A percentile compares a stretch with the other conserved stretches of the same genome.
Conservation (phyloP, 208 protist species). For the Crithidia thermophila region DNA sequence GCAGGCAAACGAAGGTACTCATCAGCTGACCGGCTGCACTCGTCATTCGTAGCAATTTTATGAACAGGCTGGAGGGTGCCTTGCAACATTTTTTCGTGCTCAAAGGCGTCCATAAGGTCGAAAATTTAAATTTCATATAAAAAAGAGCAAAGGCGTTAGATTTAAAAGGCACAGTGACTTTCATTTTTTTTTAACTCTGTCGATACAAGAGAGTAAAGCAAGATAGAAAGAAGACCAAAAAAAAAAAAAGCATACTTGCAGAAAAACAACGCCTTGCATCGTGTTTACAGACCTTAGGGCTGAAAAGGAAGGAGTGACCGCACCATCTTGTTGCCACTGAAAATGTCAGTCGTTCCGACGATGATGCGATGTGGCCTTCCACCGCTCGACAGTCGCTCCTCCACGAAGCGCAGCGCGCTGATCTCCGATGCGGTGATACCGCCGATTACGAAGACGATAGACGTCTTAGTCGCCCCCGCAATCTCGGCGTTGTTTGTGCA, state of each 20-base stretch:
- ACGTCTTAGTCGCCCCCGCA: constrained; percentile 34
- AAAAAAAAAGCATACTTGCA: constrained; percentile 1
- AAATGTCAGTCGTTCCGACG: constrained; percentile 62
- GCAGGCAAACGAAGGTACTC: no score
- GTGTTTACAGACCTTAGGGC: constrained; percentile 14
- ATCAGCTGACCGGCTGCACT: no score
- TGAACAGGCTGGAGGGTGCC: no score
- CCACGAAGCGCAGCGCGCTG: constrained; percentile 88
- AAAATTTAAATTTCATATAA: no score
- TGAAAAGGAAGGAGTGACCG: constrained; percentile 59
- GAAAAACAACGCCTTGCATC: constrained; percentile 4
- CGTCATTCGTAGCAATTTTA: no score
- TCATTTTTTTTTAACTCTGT: background rate
- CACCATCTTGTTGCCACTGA: constrained; percentile 62
- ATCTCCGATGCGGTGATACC: constrained; percentile 94
- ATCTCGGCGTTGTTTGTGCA: constrained; percentile 45
- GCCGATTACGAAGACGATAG: constrained; percentile 93
- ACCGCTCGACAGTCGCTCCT: constrained; percentile 43
- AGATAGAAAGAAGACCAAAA: no score
- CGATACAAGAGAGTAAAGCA: background rate
- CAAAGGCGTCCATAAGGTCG: no score
- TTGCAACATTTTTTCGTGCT: no score
- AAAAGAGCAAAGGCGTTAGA: no score
- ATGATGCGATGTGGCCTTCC: constrained; percentile 54
- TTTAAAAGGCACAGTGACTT: no score